phyloP scores from a whole-genome alignment of 2,329 filamentous ascomycete species.

The Zymoseptoria tritici region DNA sequence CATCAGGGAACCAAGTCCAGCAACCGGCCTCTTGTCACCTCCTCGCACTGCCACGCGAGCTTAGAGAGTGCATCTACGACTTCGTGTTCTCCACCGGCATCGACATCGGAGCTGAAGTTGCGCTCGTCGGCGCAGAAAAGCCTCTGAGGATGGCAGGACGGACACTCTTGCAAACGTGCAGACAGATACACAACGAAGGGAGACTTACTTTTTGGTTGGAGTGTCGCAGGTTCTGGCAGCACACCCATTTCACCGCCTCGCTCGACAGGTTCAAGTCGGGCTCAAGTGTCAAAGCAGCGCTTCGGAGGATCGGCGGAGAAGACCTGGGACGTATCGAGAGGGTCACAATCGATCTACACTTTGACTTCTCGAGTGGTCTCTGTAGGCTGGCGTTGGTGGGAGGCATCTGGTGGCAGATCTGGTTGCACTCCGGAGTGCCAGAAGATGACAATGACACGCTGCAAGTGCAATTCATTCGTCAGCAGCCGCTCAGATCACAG shows the following conservation, averaged over 20 bases:
- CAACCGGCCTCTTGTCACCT: neutral
- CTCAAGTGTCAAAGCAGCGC: neutral
- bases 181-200: neutral
- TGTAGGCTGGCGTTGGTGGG: neutral
- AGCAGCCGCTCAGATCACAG: neutral
- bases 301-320: neutral
- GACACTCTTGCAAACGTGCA: neutral
- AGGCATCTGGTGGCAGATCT: neutral
- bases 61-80: neutral
- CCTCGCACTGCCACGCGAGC: neutral
- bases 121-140: neutral
- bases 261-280: neutral
- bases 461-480: neutral
- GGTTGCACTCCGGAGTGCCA: no score
- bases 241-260: neutral
- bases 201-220: neutral
- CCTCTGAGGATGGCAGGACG: neutral
- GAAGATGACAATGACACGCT: no score
- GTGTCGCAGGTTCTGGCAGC: neutral
- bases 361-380: neutral
- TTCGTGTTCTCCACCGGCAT: neutral
- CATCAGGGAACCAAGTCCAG: neutral
- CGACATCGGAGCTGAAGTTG: neutral
- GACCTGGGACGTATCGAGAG: neutral
- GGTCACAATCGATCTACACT: neutral